Evolutionary conservation across 805 yeast genomes (phyloP).

Genomic region (Yamadazyma akitaensis): DNA sequence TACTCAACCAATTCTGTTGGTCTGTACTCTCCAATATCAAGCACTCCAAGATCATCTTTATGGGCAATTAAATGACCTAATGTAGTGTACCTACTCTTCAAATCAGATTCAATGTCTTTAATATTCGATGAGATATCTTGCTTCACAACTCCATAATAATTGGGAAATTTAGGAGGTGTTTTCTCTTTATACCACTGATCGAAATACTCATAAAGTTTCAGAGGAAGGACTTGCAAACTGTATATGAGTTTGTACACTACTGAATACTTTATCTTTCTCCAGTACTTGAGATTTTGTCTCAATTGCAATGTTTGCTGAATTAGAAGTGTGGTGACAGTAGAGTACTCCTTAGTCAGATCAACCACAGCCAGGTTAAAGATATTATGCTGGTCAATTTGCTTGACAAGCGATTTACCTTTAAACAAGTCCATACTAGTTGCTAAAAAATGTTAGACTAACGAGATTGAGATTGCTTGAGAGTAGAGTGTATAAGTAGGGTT

Average conservation of each 20-base stretch:
- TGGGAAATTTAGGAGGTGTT: slow-evolving; percentile 2
- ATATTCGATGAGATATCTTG: slow-evolving; percentile 26
- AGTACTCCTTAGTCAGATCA: slow-evolving; percentile 1
- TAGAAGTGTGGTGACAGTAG: slow-evolving; percentile 26
- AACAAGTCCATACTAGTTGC: slow-evolving; percentile 13
- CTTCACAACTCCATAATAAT: slow-evolving; percentile 17
- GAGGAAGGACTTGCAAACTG: slow-evolving; percentile 34
- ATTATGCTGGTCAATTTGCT: slow-evolving; percentile 28
- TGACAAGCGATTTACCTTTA: slow-evolving; percentile 9
- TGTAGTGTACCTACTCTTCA: slow-evolving; percentile 17
- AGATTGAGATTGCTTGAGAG: neutral
- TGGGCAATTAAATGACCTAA: slow-evolving; percentile 13
- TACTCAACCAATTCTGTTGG: neutral
- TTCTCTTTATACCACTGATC: neutral
- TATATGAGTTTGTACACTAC: slow-evolving; percentile 25
- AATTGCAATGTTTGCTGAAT: slow-evolving; percentile 32
- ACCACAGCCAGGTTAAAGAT: slow-evolving; percentile 6
- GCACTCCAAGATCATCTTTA: slow-evolving; percentile 1
- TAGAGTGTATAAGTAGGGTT: neutral
- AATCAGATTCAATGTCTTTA: slow-evolving; percentile 17
- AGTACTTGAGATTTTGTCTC: slow-evolving; percentile 33
- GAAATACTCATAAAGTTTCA: slow-evolving; percentile 17
- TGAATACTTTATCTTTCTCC: slow-evolving; percentile 29
- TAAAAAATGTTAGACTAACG: neutral
- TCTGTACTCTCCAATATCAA: slow-evolving; percentile 1